Evolutionary conservation across 257 asterid genomes (phyloP), one percentile per base, ranked within the genome.

Genomic region (Nicotiana attenuata): DNA sequence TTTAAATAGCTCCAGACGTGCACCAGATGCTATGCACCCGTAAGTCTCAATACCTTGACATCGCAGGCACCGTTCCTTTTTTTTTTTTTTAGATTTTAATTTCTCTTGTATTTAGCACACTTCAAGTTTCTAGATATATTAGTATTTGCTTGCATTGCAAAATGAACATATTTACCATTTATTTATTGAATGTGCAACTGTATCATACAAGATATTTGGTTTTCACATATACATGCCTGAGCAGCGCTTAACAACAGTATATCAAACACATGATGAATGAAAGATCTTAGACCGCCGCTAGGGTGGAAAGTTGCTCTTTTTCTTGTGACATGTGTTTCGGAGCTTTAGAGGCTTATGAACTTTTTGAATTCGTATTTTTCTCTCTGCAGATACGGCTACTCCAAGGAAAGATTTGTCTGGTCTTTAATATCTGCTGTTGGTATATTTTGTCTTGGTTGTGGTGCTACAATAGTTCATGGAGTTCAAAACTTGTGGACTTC

Each of bases 1-100:
- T 82, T 87, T 96, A 82, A 94, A 95, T 85, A 94, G 99, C 87
- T 96, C 98, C 76, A 91, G 94, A 67, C 98, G 99, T 79, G 99
- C 96, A 73, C 99, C 98, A 60, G 99, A 96, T 87, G 98, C 97
- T 80, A 89, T 96, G 81, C 99, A 96, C 85, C 99, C 98, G 98
- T 96, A 90, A 91, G 98, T 91, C 63, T 20, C 63, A 26, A 45
- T 45, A 14, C 60, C 78, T 75, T 50, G 80, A 24, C 22, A 45
- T 45, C 22, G 38, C 60, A 71, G 78, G 55, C 59, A 45, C 22
- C 3, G 3, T 10, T 0, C 14, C 20, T n/a, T 19, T 17, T 17
- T 16, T 55, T 16, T 16, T 52, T 56, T 19, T 55, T 56, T 16
- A 14, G 0, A 1, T 66, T 17, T 3, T 3, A 9, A 60, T 10